A percentile compares a stretch with the other conserved stretches of the same genome.
These are phyloP conservation scores for Mortierella sp. DNA, from an alignment of 371 early-diverging fungal genomes.

Conservation along the genomic window DNA sequence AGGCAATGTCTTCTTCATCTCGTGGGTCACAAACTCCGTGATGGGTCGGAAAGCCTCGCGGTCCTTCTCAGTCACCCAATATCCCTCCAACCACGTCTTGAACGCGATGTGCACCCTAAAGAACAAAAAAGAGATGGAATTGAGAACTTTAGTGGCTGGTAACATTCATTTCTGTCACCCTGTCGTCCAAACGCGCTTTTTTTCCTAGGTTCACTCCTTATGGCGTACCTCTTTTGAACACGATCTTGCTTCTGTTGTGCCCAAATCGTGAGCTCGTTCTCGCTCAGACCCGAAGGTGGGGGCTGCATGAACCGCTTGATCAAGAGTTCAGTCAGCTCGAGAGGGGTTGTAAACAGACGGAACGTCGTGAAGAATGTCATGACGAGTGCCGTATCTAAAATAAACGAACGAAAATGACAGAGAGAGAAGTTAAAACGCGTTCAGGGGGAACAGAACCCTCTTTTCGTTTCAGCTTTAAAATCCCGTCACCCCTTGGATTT, in stretches of 20 bases:
- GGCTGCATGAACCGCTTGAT: slow-evolving; percentile 75
- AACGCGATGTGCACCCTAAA: slow-evolving; percentile 40
- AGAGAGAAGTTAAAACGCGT: not conserved
- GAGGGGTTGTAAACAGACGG: slow-evolving; percentile 82
- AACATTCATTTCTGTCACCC: not conserved
- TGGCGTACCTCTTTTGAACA: slow-evolving; percentile 64
- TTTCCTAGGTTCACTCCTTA: not conserved
- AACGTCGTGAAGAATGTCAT: slow-evolving; percentile 89
- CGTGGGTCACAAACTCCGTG: slow-evolving; percentile 82
- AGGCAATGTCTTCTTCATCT: slow-evolving; percentile 68
- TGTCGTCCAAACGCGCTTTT: not conserved
- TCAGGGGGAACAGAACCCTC: not conserved
- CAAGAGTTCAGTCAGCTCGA: slow-evolving; percentile 77
- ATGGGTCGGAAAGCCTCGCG: slow-evolving; percentile 83
- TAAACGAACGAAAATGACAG: not conserved
- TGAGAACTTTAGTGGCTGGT: not conserved
- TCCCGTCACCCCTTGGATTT: not conserved
- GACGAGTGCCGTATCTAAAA: slow-evolving; percentile 78
- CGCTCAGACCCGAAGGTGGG: slow-evolving; percentile 76
- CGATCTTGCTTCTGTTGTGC: slow-evolving; percentile 86
- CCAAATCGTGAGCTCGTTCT: slow-evolving; percentile 82
- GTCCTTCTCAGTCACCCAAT: slow-evolving; percentile 49
- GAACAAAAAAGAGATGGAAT: not conserved
- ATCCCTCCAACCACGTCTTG: slow-evolving; percentile 53
- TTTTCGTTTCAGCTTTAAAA: not conserved